Percentiles rank a stretch among this genome's conserved stretches.
Evolutionary conservation across 805 yeast species (phyloP).

Genomic region (Sugiyamaella valdiviana): DNA sequence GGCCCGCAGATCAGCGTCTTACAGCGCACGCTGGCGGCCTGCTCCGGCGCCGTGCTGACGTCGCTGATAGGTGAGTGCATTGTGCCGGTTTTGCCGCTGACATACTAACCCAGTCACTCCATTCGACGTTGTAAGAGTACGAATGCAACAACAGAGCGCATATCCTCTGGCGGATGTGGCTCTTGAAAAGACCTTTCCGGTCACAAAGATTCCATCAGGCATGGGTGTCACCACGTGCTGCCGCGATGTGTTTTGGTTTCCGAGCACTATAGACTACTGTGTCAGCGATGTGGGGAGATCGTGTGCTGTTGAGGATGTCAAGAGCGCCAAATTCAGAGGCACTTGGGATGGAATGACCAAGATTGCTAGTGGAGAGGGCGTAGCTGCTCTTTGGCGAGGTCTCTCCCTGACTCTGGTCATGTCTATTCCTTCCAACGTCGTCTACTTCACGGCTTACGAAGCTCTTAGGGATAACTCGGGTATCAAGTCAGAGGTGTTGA

Average conservation of each 20-base stretch:
- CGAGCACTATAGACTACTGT: conserved; percentile 33
- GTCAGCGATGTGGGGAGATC: conserved; percentile 24
- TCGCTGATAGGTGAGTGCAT: conserved; percentile 29
- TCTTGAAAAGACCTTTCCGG: conserved; percentile 13
- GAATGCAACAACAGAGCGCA: conserved; percentile 37
- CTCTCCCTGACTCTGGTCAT: conserved; percentile 68
- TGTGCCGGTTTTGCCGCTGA: background rate
- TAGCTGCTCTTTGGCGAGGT: conserved; percentile 80
- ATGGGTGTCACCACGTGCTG: conserved; percentile 37
- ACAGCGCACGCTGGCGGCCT: conserved; percentile 36
- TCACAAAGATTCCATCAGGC: conserved; percentile 23
- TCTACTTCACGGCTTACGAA: conserved; percentile 92
- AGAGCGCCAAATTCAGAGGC: conserved; percentile 44
- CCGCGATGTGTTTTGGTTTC: conserved; percentile 35
- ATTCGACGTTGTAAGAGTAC: conserved; percentile 39
- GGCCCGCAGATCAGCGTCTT: conserved; percentile 16
- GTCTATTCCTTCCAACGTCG: conserved; percentile 90
- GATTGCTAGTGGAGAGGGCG: conserved; percentile 69
- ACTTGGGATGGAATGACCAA: conserved; percentile 67
- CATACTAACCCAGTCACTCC: conserved; percentile 31
- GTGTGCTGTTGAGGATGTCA: conserved; percentile 37
- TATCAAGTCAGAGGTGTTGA: conserved; percentile 39
- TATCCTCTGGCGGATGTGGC: conserved; percentile 9
- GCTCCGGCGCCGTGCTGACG: conserved; percentile 38
- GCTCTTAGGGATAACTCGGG: conserved; percentile 72